These are phyloP conservation scores for Balansia obtecta DNA, from an alignment of 2,329 filamentous ascomycete genomes.

Conservation along the genomic window DNA sequence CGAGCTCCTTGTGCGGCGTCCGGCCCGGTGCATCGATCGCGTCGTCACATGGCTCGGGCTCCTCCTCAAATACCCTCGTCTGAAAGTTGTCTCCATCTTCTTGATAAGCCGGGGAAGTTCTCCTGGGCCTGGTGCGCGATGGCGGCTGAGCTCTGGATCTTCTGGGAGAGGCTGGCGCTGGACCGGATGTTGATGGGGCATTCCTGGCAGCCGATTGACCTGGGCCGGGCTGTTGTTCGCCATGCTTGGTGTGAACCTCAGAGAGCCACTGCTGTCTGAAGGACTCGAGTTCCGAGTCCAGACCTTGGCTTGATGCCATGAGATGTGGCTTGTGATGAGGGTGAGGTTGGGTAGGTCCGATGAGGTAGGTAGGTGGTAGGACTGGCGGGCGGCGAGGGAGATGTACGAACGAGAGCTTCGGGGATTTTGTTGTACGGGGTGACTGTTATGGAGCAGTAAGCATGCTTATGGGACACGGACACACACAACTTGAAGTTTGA, in stretches of 20 bases:
- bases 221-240: not conserved
- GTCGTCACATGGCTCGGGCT: constrained; percentile 6
- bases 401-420: not conserved
- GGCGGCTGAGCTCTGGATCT: not conserved
- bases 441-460: not conserved
- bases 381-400: not conserved
- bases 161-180: not conserved
- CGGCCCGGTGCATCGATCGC: constrained; percentile 8
- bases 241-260: constrained; percentile 47
- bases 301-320: constrained; percentile 8
- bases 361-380: constrained; percentile 1
- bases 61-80: constrained; percentile 9
- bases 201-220: not conserved
- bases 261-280: constrained; percentile 80
- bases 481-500: not conserved
- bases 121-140: not conserved
- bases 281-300: constrained; percentile 64
- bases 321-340: not conserved
- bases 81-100: constrained; percentile 7
- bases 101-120: not conserved
- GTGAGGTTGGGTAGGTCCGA: not conserved
- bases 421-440: not conserved
- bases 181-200: not conserved
- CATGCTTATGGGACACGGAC: no score
- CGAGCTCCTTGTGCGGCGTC: constrained; percentile 33